These are phyloP conservation scores for Angomonas deanei DNA, from an alignment of 208 protist genomes.

Conservation along the genomic window DNA sequence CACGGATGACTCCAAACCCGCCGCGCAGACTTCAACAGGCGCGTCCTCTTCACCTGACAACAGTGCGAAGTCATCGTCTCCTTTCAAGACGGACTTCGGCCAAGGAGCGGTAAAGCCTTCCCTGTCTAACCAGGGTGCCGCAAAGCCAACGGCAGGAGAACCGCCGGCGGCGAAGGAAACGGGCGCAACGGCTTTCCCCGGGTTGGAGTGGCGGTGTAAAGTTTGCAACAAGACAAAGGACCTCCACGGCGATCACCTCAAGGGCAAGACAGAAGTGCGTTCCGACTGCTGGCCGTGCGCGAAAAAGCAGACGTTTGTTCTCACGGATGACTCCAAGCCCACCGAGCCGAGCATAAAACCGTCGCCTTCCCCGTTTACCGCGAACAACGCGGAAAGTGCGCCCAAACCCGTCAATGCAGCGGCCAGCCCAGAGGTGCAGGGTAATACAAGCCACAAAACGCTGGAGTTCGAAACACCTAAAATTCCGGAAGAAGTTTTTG, in stretches of 20 bases:
- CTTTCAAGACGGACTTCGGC: too few relatives aligned
- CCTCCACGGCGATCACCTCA: constrained; percentile 32
- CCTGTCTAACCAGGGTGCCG: too few relatives aligned
- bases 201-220: constrained; percentile 26
- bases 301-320: constrained; percentile 2
- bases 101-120: too few relatives aligned
- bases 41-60: too few relatives aligned
- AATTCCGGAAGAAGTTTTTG: background rate
- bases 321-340: background rate
- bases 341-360: background rate
- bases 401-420: background rate
- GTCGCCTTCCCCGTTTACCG: background rate
- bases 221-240: constrained; percentile 41
- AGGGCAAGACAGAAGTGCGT: constrained; percentile 40
- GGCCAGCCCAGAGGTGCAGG: background rate
- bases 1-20: background rate
- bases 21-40: too few relatives aligned
- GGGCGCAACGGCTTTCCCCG: background rate
- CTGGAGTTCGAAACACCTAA: background rate
- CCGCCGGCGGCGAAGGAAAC: background rate
- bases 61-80: too few relatives aligned
- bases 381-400: background rate
- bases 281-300: constrained; percentile 60
- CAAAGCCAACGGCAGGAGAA: background rate
- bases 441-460: background rate